Conservation (phyloP, 1,284 basidiomycete genomes). For the Vanrija pseudolonga region DNA sequence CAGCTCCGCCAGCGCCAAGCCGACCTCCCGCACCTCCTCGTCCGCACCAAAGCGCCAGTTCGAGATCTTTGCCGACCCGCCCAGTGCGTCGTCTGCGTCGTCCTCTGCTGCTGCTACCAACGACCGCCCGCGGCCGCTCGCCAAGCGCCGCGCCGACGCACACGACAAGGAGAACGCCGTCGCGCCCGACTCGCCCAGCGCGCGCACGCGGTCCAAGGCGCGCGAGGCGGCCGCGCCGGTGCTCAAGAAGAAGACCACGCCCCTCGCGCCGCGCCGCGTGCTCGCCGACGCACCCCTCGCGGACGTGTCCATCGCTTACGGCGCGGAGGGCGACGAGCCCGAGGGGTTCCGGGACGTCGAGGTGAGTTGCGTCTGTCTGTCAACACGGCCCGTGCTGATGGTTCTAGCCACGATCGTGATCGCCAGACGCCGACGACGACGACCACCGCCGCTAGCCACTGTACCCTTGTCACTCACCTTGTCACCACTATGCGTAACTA, state of each 20-base stretch:
- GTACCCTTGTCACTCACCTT: too few relatives aligned
- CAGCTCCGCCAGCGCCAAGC: background rate
- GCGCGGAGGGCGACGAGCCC: constrained; percentile 36
- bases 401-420: too few relatives aligned
- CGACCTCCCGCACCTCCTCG: background rate
- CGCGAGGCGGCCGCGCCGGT: background rate
- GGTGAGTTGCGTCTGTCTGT: background rate
- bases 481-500: too few relatives aligned
- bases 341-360: constrained; percentile 25
- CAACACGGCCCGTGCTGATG: too few relatives aligned
- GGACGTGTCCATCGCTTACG: constrained; percentile 46
- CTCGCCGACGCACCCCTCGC: constrained; percentile 22
- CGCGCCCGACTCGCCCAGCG: constrained; percentile 21
- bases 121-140: too few relatives aligned
- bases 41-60: background rate
- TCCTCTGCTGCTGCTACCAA: background rate
- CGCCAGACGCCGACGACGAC: too few relatives aligned
- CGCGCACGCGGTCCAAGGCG: constrained; percentile 16
- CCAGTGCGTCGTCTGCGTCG: background rate
- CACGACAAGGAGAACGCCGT: constrained; percentile 31
- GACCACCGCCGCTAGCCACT: too few relatives aligned
- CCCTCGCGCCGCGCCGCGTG: background rate
- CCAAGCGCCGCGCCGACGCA: background rate
- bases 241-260: background rate
- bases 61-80: constrained; percentile 5